phyloP scores from a whole-genome alignment of 2,329 filamentous ascomycete genomes.

The Fusarium sp. region DNA sequence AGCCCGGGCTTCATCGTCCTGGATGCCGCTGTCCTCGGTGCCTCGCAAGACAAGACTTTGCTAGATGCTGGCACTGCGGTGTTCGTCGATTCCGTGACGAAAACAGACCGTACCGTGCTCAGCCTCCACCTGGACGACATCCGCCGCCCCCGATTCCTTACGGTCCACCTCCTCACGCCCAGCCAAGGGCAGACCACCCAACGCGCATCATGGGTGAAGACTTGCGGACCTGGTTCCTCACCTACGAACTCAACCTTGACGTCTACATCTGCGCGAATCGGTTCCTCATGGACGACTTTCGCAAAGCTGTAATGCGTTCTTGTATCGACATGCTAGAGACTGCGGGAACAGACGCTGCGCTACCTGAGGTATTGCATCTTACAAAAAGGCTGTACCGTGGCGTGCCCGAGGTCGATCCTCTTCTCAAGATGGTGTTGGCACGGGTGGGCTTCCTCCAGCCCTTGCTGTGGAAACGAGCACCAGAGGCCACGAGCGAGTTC shows the following conservation, averaged over 20 bases:
- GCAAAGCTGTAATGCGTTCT: slow-evolving; percentile 58
- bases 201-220: slow-evolving; percentile 61
- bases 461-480: slow-evolving; percentile 59
- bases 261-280: slow-evolving; percentile 66
- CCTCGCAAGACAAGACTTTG: slow-evolving; percentile 35
- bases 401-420: slow-evolving; percentile 59
- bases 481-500: slow-evolving; percentile 60
- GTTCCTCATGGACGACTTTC: slow-evolving; percentile 64
- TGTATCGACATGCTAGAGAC: slow-evolving; percentile 64
- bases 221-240: slow-evolving; percentile 63
- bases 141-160: not conserved
- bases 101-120: not conserved
- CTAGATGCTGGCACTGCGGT: slow-evolving; percentile 47
- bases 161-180: slow-evolving; percentile 6
- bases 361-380: slow-evolving; percentile 60
- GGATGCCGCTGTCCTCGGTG: slow-evolving; percentile 63
- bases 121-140: slow-evolving; percentile 3
- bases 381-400: slow-evolving; percentile 61
- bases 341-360: slow-evolving; percentile 60
- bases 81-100: slow-evolving; percentile 34
- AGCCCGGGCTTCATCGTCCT: slow-evolving; percentile 61
- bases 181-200: not conserved
- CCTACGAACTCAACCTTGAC: slow-evolving; percentile 64
- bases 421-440: slow-evolving; percentile 66
- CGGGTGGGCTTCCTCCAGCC: slow-evolving; percentile 65